A percentile compares a stretch with the other conserved stretches of the same genome.
Evolutionary conservation across 257 asterid species (phyloP).

Genomic region (Schizonepeta tenuifolia): DNA sequence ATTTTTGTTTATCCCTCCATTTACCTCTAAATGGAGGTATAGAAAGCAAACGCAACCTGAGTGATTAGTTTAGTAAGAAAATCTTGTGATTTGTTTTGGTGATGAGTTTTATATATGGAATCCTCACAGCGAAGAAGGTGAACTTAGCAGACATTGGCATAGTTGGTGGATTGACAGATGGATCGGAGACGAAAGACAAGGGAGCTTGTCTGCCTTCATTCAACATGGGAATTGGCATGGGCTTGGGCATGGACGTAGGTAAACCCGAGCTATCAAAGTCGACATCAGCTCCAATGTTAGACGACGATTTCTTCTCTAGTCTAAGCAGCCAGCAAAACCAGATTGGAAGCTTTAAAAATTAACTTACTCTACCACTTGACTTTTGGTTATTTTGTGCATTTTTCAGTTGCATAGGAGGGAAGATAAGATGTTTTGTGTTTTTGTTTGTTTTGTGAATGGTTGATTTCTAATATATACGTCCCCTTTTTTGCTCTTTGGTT

Average conservation of each 20-base stretch:
- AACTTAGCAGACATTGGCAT: conserved; percentile 81
- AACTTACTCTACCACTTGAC: conserved; percentile 26
- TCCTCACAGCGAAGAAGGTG: conserved; percentile 77
- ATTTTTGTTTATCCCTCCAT: too few relatives aligned
- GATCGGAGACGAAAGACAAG: conserved; percentile 62
- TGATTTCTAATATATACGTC: conserved; percentile 15
- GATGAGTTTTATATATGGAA: conserved; percentile 5
- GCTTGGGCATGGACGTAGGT: conserved; percentile 55
- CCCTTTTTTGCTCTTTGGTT: background rate
- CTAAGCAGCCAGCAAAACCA: conserved; percentile 55
- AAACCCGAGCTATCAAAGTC: conserved; percentile 48
- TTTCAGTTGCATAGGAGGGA: conserved; percentile 18
- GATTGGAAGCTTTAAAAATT: conserved; percentile 61
- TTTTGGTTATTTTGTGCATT: background rate
- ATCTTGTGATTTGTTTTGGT: conserved; percentile 18
- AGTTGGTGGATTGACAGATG: conserved; percentile 73
- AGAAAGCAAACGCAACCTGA: too few relatives aligned
- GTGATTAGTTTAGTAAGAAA: too few relatives aligned
- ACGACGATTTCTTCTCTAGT: conserved; percentile 74
- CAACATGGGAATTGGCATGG: conserved; percentile 63
- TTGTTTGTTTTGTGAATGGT: conserved; percentile 6
- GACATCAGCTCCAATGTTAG: conserved; percentile 29
- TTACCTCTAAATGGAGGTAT: too few relatives aligned
- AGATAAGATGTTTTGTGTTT: background rate
- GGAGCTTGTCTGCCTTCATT: conserved; percentile 55